These are phyloP conservation scores for Pelargonium australe DNA, from an alignment of 441 rosid species.

Conservation along the genomic window DNA sequence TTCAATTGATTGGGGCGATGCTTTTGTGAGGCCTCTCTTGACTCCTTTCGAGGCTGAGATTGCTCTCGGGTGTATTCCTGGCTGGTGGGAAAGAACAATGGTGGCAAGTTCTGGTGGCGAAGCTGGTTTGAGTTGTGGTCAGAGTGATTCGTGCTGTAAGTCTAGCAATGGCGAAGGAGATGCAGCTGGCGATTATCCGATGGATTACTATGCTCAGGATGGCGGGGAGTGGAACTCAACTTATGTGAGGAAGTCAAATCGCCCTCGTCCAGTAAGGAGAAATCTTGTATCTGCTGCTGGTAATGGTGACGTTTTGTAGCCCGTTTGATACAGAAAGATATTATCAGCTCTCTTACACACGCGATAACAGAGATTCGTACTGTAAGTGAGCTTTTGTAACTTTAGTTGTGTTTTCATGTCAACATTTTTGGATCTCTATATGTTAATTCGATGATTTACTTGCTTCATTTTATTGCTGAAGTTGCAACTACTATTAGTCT, in stretches of 20 bases:
- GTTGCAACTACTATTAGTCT: too few relatives aligned
- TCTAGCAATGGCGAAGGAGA: conserved; percentile 24
- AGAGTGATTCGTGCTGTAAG: conserved; percentile 30
- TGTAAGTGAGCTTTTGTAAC: too few relatives aligned
- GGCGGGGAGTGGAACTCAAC: conserved; percentile 96
- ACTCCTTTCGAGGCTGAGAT: conserved; percentile 93
- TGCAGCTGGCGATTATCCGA: conserved; percentile 59
- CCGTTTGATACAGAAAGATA: background rate
- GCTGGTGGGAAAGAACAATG: conserved; percentile 71
- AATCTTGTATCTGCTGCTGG: conserved; percentile 24
- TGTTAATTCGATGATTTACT: too few relatives aligned
- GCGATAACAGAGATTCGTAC: too few relatives aligned
- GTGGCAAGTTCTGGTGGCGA: conserved; percentile 14
- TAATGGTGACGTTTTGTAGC: conserved; percentile 15
- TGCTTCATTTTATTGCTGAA: too few relatives aligned
- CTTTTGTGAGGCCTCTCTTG: conserved; percentile 72
- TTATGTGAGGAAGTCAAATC: conserved; percentile 58
- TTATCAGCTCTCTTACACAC: background rate
- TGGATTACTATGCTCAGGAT: conserved; percentile 92
- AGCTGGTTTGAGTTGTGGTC: conserved; percentile 16
- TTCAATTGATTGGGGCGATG: conserved; percentile 96
- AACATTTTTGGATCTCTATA: too few relatives aligned
- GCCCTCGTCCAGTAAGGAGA: conserved; percentile 30
- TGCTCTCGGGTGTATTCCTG: conserved; percentile 55
- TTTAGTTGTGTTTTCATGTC: too few relatives aligned